These are phyloP conservation scores for Pinguiococcus pyrenoidosus DNA, from an alignment of 108 stramenopile genomes.

Conservation along the genomic window DNA sequence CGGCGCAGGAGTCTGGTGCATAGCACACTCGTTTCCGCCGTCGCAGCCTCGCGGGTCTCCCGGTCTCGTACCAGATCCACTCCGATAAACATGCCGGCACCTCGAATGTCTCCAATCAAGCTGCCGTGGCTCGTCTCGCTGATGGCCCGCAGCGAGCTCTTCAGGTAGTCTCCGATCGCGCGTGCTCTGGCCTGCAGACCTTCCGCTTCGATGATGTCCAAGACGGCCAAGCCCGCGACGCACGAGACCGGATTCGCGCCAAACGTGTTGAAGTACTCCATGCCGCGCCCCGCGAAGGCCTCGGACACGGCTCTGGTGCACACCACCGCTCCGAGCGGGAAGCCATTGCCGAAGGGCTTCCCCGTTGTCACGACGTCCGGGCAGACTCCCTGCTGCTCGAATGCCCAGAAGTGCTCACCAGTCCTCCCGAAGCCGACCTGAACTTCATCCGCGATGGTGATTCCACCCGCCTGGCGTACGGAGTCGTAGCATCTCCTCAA, in stretches of 20 bases:
- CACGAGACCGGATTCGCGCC: conserved; percentile 75
- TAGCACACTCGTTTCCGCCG: conserved; percentile 2
- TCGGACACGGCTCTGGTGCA: conserved; percentile 54
- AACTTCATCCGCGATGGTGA: conserved; percentile 94
- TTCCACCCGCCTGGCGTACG: conserved; percentile 65
- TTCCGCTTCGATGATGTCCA: conserved; percentile 59
- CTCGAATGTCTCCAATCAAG: conserved; percentile 78
- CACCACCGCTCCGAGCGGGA: conserved; percentile 81
- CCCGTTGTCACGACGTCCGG: conserved; percentile 92
- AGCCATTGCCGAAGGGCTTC: conserved; percentile 92
- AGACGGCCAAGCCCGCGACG: conserved; percentile 52
- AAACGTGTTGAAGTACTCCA: conserved; percentile 95
- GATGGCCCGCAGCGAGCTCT: conserved; percentile 17
- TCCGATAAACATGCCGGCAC: conserved; percentile 79
- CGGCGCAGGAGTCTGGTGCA: conserved; percentile 13
- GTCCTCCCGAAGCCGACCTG: conserved; percentile 87
- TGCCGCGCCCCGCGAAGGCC: conserved; percentile 61
- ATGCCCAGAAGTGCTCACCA: conserved; percentile 72
- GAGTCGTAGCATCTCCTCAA: conserved; percentile 44
- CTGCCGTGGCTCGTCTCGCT: background rate
- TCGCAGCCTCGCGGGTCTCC: conserved; percentile 2
- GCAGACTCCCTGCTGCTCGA: conserved; percentile 68
- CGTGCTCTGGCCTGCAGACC: conserved; percentile 60
- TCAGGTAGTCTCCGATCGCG: conserved; percentile 55
- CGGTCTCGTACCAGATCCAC: conserved; percentile 57